Percentiles rank a stretch among this genome's conserved stretches.
These are phyloP conservation scores for Phyllosticta citribraziliensis DNA, from an alignment of 2,329 filamentous ascomycete species.

Conservation along the genomic window DNA sequence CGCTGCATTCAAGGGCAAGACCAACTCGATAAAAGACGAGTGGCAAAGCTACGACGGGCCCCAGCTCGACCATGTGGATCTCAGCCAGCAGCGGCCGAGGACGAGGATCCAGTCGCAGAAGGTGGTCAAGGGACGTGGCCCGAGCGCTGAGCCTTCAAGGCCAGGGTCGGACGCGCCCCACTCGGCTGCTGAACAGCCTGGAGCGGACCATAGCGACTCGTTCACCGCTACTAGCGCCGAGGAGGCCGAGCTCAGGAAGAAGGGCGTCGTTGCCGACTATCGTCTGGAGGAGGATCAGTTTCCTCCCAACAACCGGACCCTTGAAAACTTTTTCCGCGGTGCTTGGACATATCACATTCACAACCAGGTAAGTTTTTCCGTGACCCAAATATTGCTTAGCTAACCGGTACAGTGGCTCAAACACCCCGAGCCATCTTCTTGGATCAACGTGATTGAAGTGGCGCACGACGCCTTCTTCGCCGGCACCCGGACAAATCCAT, in stretches of 20 bases:
- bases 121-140: constrained; percentile 3
- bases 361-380: constrained; percentile 39
- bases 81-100: constrained; percentile 13
- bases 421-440: constrained; percentile 46
- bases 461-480: constrained; percentile 47
- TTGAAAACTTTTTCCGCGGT: constrained; percentile 47
- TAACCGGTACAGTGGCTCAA: constrained; percentile 38
- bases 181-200: constrained; percentile 20
- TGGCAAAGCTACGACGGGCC: constrained; percentile 44
- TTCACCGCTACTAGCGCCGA: constrained; percentile 33
- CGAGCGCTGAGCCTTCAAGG: constrained; percentile 11
- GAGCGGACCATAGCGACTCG: constrained; percentile 23
- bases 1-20: constrained; percentile 41
- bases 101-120: constrained; percentile 5
- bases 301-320: constrained; percentile 45
- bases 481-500: constrained; percentile 40
- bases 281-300: constrained; percentile 41
- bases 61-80: constrained; percentile 28
- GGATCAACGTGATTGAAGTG: constrained; percentile 44
- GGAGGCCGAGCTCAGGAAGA: constrained; percentile 30
- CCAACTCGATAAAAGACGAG: constrained; percentile 38
- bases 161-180: constrained; percentile 8
- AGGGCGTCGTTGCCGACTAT: constrained; percentile 36
- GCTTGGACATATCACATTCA: constrained; percentile 50
- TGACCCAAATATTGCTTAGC: not conserved